A percentile compares a stretch with the other conserved stretches of the same genome.
These are phyloP conservation scores for Microcos paniculata DNA, from an alignment of 345 rosid genomes.

Conservation along the genomic window DNA sequence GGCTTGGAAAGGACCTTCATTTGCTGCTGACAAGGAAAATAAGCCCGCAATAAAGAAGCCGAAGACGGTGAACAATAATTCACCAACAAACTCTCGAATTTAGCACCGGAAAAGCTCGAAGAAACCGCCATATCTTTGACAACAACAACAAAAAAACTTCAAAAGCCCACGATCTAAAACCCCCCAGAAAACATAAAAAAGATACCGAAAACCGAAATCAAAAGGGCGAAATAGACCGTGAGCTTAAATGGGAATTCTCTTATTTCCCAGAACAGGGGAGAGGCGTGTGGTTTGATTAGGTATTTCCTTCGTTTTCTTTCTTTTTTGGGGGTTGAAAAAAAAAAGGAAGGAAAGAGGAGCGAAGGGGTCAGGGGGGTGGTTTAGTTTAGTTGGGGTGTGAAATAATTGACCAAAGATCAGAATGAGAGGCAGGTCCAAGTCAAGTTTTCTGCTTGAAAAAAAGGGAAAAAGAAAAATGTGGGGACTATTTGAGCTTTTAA, in stretches of 20 bases:
- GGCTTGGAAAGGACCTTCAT: slow-evolving; percentile 27
- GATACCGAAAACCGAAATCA: slow-evolving; percentile 2
- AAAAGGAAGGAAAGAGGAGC: too few species aligned
- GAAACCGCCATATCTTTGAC: slow-evolving; percentile 42
- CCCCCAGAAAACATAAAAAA: background rate
- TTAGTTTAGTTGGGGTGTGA: background rate
- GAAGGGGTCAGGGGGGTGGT: background rate
- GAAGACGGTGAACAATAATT: slow-evolving; percentile 33
- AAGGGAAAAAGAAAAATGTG: slow-evolving; percentile 17
- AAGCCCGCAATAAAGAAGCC: slow-evolving; percentile 27
- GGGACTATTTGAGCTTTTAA: background rate
- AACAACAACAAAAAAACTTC: background rate
- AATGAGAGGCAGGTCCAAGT: background rate
- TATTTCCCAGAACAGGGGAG: background rate
- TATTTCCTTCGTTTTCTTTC: too few species aligned
- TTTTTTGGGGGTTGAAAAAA: background rate
- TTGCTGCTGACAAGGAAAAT: slow-evolving; percentile 32
- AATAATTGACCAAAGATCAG: background rate
- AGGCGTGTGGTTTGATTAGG: slow-evolving; percentile 1
- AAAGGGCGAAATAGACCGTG: background rate
- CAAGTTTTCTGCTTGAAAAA: background rate
- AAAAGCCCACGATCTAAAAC: background rate
- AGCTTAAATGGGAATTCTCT: background rate
- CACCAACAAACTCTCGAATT: slow-evolving; percentile 40
- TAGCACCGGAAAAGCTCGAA: slow-evolving; percentile 36